Evolutionary conservation across 202 grass and related monocot genomes (phyloP).

Genomic region (Schoenoplectus tabernaemontani): DNA sequence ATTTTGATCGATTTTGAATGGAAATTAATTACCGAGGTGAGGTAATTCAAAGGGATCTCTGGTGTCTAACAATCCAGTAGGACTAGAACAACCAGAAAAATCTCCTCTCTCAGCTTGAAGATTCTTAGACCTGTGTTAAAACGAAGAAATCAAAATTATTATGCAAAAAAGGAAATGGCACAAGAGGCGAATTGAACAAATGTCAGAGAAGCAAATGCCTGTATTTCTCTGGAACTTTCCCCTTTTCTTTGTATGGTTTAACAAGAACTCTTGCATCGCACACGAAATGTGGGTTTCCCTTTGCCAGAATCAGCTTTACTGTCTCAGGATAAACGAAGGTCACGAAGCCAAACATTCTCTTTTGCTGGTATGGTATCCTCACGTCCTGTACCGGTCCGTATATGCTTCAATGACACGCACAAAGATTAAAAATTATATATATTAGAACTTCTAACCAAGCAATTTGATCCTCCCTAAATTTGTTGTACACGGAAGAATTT

Average conservation of each 20-base stretch:
- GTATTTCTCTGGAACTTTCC: slow-evolving; percentile 71
- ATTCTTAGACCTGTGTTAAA: slow-evolving; percentile 40
- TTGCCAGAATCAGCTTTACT: slow-evolving; percentile 47
- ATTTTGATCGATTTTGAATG: background rate
- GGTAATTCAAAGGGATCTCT: slow-evolving; percentile 61
- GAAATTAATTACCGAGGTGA: slow-evolving; percentile 51
- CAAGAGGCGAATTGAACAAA: background rate
- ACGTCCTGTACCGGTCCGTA: slow-evolving; percentile 91
- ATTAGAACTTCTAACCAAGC: background rate
- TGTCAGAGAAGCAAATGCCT: slow-evolving; percentile 26
- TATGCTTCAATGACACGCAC: slow-evolving; percentile 34
- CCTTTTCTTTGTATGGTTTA: slow-evolving; percentile 98
- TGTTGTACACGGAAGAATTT: background rate
- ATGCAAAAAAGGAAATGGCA: background rate
- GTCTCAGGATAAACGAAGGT: slow-evolving; percentile 71
- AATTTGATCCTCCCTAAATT: background rate
- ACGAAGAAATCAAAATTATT: background rate
- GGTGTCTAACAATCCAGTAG: slow-evolving; percentile 49
- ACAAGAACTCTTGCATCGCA: slow-evolving; percentile 76
- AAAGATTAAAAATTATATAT: background rate
- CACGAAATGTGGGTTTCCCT: slow-evolving; percentile 85
- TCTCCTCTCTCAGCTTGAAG: slow-evolving; percentile 46
- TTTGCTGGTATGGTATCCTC: slow-evolving; percentile 87
- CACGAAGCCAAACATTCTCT: slow-evolving; percentile 99
- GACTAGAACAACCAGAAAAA: slow-evolving; percentile 45